Percentiles rank a stretch among this genome's conserved stretches.
These are phyloP conservation scores for Plasmodium vivax DNA, from an alignment of 169 alveolate genomes.

Conservation along the genomic window DNA sequence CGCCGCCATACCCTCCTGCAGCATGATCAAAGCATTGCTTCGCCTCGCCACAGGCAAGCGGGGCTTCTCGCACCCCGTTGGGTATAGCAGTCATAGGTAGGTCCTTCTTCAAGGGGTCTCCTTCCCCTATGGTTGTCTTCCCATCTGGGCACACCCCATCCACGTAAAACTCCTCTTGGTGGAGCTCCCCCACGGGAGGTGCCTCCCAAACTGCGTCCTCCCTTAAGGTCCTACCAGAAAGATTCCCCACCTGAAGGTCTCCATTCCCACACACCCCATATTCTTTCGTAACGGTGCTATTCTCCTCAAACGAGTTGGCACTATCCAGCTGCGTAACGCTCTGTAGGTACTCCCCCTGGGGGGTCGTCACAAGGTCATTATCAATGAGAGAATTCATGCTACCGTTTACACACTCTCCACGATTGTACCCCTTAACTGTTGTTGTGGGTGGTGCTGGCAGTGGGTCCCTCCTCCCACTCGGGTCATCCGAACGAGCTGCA, in stretches of 20 bases:
- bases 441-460: neutral
- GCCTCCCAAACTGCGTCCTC: neutral
- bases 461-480: neutral
- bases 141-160: neutral
- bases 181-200: neutral
- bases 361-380: neutral
- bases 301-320: neutral
- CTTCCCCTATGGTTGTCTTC: neutral
- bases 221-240: neutral
- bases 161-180: neutral
- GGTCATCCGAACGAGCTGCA: neutral
- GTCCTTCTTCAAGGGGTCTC: neutral
- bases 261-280: neutral
- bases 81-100: neutral
- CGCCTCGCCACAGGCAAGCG: neutral
- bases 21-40: neutral
- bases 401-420: neutral
- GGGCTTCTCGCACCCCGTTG: neutral
- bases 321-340: neutral
- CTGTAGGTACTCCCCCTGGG: neutral
- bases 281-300: neutral
- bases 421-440: neutral
- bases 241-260: neutral
- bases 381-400: neutral
- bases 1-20: neutral